These are phyloP conservation scores for Hypomontagnella submonticulosa DNA, from an alignment of 495 filamentous ascomycete genomes.

Conservation along the genomic window DNA sequence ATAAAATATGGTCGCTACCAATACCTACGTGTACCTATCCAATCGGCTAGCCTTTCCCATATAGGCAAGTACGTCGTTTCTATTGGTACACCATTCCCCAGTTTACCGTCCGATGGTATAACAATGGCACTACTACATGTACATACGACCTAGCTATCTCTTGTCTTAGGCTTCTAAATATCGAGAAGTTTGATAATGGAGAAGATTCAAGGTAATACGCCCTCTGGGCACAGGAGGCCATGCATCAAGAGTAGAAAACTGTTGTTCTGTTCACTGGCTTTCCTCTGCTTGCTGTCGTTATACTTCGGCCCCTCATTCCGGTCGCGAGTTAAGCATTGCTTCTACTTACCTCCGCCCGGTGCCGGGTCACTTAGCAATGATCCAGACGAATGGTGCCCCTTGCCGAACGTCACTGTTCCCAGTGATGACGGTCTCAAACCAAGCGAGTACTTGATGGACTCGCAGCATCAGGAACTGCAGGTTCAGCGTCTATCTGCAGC, in stretches of 20 bases:
- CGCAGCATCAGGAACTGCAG: constrained; percentile 15
- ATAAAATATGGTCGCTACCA: too few species aligned
- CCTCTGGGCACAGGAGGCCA: constrained; percentile 1
- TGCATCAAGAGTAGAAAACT: constrained; percentile 7
- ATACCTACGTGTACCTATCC: constrained; percentile 2
- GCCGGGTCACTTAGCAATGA: not conserved
- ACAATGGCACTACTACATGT: constrained; percentile 1
- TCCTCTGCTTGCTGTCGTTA: constrained; percentile 18
- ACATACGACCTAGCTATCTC: not conserved
- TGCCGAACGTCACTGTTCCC: constrained; percentile 19
- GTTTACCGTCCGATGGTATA: constrained; percentile 1
- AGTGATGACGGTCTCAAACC: constrained; percentile 19
- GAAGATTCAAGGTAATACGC: constrained; percentile 12
- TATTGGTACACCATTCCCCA: not conserved
- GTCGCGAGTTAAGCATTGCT: constrained; percentile 6
- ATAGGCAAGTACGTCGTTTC: constrained; percentile 10
- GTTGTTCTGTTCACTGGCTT: constrained; percentile 17
- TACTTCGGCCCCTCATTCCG: constrained; percentile 14
- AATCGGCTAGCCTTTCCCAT: constrained; percentile 15
- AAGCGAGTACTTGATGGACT: constrained; percentile 31
- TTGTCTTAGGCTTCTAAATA: not conserved
- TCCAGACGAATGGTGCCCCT: constrained; percentile 28
- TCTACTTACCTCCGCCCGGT: not conserved
- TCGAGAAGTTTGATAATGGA: constrained; percentile 17
- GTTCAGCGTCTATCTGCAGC: constrained; percentile 29